These are phyloP conservation scores for Neofusicoccum ribis DNA, from an alignment of 2,329 filamentous ascomycete genomes.

Conservation along the genomic window DNA sequence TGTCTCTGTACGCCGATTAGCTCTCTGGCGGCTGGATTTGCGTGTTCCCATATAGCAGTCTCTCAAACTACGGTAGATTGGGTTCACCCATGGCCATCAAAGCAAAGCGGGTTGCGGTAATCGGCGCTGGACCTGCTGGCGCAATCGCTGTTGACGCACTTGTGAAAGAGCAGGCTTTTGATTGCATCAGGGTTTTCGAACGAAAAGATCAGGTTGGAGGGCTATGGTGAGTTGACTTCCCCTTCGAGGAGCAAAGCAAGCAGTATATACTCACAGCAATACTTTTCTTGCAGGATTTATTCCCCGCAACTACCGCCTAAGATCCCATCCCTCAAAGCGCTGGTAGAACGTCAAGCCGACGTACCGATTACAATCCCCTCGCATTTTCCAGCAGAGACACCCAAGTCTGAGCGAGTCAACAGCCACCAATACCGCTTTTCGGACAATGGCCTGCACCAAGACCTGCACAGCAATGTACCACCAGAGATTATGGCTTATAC, in stretches of 20 bases:
- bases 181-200: conserved; percentile 63
- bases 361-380: conserved; percentile 24
- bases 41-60: too few species aligned
- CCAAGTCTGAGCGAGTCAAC: conserved; percentile 20
- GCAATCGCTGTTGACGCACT: conserved; percentile 63
- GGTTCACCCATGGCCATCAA: neutral
- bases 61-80: too few species aligned
- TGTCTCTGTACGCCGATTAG: too few species aligned
- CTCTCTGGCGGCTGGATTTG: too few species aligned
- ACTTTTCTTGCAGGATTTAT: neutral
- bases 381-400: conserved; percentile 25
- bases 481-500: conserved; percentile 62
- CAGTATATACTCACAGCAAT: too few species aligned
- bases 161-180: conserved; percentile 58
- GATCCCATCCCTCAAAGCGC: conserved; percentile 13
- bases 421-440: conserved; percentile 26
- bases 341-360: conserved; percentile 27
- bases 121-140: conserved; percentile 62
- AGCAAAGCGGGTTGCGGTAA: conserved; percentile 50
- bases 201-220: conserved; percentile 60
- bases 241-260: too few species aligned
- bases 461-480: conserved; percentile 65
- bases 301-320: conserved; percentile 24
- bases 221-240: conserved; percentile 54
- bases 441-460: conserved; percentile 53